These are phyloP conservation scores for Trametes sp. DNA, from an alignment of 1,284 basidiomycete species.

Conservation along the genomic window DNA sequence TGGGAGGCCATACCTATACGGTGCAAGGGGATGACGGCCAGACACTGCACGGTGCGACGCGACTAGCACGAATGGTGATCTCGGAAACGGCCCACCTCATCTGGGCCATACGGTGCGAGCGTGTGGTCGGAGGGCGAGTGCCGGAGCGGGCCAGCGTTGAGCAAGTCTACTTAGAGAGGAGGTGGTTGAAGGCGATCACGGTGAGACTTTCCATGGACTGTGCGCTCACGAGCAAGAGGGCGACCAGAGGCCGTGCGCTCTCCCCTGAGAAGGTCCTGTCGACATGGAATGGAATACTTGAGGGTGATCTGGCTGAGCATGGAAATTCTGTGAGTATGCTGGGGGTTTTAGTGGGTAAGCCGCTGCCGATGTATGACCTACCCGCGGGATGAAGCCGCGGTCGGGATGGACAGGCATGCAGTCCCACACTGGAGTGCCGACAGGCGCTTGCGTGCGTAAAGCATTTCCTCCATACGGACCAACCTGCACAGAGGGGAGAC, in stretches of 20 bases:
- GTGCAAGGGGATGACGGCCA: neutral
- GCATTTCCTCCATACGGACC: neutral
- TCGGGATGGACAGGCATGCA: neutral
- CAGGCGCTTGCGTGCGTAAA: neutral
- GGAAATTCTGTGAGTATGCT: no score
- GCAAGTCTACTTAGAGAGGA: no score
- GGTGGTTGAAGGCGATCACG: no score
- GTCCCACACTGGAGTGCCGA: neutral
- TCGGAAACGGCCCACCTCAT: constrained; percentile 42
- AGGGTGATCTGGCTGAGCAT: no score
- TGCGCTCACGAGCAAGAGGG: no score
- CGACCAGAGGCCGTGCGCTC: no score
- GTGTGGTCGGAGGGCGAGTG: constrained; percentile 23
- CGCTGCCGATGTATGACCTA: no score
- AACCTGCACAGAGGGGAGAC: no score
- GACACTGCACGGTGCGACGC: neutral
- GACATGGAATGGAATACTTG: no score
- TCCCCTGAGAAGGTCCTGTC: no score
- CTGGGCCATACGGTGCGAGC: constrained; percentile 38
- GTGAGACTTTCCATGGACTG: no score
- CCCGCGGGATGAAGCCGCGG: neutral
- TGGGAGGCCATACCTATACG: neutral
- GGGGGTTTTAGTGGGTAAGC: no score
- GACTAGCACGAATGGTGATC: constrained; percentile 38
- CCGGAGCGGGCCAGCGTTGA: neutral